Evolutionary conservation across 768 basidiomycete species (phyloP).

Genomic region (Lentinula aciculospora): DNA sequence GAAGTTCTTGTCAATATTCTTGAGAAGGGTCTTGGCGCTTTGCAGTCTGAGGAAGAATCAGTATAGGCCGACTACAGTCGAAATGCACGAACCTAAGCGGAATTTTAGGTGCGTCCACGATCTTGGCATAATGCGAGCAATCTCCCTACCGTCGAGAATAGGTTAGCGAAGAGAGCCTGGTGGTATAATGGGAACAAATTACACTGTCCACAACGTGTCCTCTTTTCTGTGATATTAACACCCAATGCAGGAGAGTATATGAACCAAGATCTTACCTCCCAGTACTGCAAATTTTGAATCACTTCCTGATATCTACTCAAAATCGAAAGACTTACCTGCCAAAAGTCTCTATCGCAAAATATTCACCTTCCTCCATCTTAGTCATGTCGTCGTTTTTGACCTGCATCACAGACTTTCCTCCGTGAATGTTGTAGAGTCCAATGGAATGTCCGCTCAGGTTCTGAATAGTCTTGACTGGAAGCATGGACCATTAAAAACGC

Average conservation of each 20-base stretch:
- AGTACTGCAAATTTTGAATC: not conserved
- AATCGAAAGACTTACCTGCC: slow-evolving; percentile 31
- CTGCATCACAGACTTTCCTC: slow-evolving; percentile 86
- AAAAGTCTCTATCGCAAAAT: slow-evolving; percentile 98
- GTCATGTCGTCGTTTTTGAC: slow-evolving; percentile 87
- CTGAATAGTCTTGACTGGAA: slow-evolving; percentile 85
- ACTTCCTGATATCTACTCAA: not conserved
- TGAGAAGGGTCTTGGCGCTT: slow-evolving; percentile 80
- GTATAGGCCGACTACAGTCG: not conserved
- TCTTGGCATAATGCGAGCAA: slow-evolving; percentile 87
- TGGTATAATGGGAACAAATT: slow-evolving; percentile 12
- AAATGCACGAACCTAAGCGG: slow-evolving; percentile 58
- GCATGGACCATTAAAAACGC: not conserved
- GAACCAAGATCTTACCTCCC: not conserved
- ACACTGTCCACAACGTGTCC: slow-evolving; percentile 85
- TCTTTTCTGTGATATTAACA: slow-evolving; percentile 68
- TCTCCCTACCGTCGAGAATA: slow-evolving; percentile 71
- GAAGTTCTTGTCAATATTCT: slow-evolving; percentile 87
- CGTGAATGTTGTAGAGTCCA: slow-evolving; percentile 86
- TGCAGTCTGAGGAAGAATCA: slow-evolving; percentile 47
- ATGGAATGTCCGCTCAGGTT: slow-evolving; percentile 97
- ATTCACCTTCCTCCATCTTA: slow-evolving; percentile 99
- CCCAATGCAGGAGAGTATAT: not conserved
- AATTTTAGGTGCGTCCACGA: slow-evolving; percentile 62
- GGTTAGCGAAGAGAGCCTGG: not conserved